Evolutionary conservation across 768 basidiomycete species (phyloP).

Genomic region (Leccinum barrowsii): DNA sequence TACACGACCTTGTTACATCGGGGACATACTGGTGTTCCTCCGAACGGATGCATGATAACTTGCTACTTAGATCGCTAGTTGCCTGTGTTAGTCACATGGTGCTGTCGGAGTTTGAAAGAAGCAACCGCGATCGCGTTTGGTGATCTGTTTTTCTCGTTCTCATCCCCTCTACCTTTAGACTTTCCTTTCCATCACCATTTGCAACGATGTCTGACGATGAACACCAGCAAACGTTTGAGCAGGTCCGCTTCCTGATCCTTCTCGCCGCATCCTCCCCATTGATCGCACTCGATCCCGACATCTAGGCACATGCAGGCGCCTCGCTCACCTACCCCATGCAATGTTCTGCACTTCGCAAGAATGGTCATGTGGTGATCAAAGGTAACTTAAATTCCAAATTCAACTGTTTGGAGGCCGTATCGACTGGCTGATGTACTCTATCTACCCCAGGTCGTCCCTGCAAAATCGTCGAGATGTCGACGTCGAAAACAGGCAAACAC

Average conservation of each 20-base stretch:
- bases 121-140: slow-evolving; percentile 23
- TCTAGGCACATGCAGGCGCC: slow-evolving; percentile 68
- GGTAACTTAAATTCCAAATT: slow-evolving; percentile 32
- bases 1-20: slow-evolving; percentile 68
- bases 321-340: slow-evolving; percentile 83
- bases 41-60: slow-evolving; percentile 45
- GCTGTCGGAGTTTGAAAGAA: slow-evolving; percentile 41
- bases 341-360: slow-evolving; percentile 95
- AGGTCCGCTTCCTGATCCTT: slow-evolving; percentile 41
- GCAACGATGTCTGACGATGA: slow-evolving; percentile 86
- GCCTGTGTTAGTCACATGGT: too few relatives aligned
- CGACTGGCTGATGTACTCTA: background rate
- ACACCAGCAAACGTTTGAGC: slow-evolving; percentile 86
- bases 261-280: slow-evolving; percentile 7
- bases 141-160: slow-evolving; percentile 24
- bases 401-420: background rate
- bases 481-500: slow-evolving; percentile 99
- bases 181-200: slow-evolving; percentile 13
- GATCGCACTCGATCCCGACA: slow-evolving; percentile 17
- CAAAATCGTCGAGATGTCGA: slow-evolving; percentile 99
- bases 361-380: slow-evolving; percentile 96
- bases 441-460: slow-evolving; percentile 70
- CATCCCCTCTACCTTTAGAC: slow-evolving; percentile 20
- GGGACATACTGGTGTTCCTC: slow-evolving; percentile 67
- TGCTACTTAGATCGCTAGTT: too few relatives aligned